Percentiles rank a stretch among this genome's conserved stretches.
Conservation (phyloP, 768 basidiomycete species). For the Dentipellis fragilis region DNA sequence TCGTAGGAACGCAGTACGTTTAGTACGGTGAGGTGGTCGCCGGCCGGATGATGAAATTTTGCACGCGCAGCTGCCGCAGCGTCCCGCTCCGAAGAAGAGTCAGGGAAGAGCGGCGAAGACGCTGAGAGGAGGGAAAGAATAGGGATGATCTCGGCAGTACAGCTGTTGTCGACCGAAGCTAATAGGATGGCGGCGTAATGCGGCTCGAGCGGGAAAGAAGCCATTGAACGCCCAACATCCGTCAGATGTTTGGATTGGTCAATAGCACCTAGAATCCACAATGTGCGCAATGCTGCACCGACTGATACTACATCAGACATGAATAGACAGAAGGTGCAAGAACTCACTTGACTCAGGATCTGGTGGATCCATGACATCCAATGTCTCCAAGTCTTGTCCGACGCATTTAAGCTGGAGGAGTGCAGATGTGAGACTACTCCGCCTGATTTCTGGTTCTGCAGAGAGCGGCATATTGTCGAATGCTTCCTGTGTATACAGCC, state of each 20-base stretch:
- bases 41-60: slow-evolving; percentile 75
- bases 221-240: slow-evolving; percentile 70
- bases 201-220: slow-evolving; percentile 89
- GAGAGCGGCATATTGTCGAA: slow-evolving; percentile 58
- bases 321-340: not conserved
- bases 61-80: slow-evolving; percentile 55
- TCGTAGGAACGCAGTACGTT: slow-evolving; percentile 79
- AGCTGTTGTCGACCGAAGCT: slow-evolving; percentile 63
- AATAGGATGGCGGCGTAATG: slow-evolving; percentile 68
- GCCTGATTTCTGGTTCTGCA: slow-evolving; percentile 82
- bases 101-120: slow-evolving; percentile 74
- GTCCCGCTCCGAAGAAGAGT: slow-evolving; percentile 67
- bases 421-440: slow-evolving; percentile 76
- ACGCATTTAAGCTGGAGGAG: slow-evolving; percentile 82
- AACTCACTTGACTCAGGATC: slow-evolving; percentile 64
- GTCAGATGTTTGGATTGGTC: slow-evolving; percentile 60
- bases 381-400: slow-evolving; percentile 65
- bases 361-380: slow-evolving; percentile 87
- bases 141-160: slow-evolving; percentile 70
- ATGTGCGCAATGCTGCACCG: slow-evolving; percentile 50
- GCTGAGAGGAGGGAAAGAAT: slow-evolving; percentile 79
- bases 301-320: slow-evolving; percentile 26
- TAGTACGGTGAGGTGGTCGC: slow-evolving; percentile 87
- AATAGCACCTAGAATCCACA: slow-evolving; percentile 77
- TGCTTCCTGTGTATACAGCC: slow-evolving; percentile 80